Evolutionary conservation across 768 basidiomycete genomes (phyloP).

Genomic region (Chalciporus sphaerocephalus): DNA sequence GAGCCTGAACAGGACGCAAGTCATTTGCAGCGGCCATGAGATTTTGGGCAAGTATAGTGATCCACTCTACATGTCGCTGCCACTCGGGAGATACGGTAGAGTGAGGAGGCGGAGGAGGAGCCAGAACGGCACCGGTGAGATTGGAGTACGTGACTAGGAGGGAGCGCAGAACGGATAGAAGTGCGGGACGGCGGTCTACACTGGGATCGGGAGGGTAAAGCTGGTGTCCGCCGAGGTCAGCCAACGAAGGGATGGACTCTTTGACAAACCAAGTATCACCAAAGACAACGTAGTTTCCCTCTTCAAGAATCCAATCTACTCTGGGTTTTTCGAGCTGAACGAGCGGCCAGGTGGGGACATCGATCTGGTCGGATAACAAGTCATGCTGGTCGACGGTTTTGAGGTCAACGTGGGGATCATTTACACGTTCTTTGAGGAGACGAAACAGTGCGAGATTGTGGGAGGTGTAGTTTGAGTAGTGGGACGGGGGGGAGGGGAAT

Average conservation of each 20-base stretch:
- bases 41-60: slow-evolving; percentile 75
- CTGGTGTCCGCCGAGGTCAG: slow-evolving; percentile 74
- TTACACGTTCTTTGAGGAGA: slow-evolving; percentile 52
- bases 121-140: slow-evolving; percentile 64
- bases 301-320: slow-evolving; percentile 87
- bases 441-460: slow-evolving; percentile 68
- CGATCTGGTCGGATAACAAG: slow-evolving; percentile 61
- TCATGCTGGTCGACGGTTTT: slow-evolving; percentile 52
- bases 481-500: slow-evolving; percentile 85
- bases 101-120: slow-evolving; percentile 53
- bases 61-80: slow-evolving; percentile 76
- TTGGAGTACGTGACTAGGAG: slow-evolving; percentile 76
- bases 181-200: slow-evolving; percentile 70
- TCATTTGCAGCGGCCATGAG: slow-evolving; percentile 90
- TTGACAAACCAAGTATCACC: slow-evolving; percentile 92
- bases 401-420: slow-evolving; percentile 34
- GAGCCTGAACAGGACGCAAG: slow-evolving; percentile 79
- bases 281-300: slow-evolving; percentile 75
- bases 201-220: slow-evolving; percentile 73
- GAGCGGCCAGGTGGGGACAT: slow-evolving; percentile 77
- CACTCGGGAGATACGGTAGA: slow-evolving; percentile 56
- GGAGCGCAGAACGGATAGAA: slow-evolving; percentile 67
- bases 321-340: slow-evolving; percentile 78
- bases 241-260: slow-evolving; percentile 77
- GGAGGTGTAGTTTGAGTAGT: slow-evolving; percentile 71